Evolutionary conservation across 1,284 basidiomycete genomes (phyloP).

Genomic region (Ustilago sp.): DNA sequence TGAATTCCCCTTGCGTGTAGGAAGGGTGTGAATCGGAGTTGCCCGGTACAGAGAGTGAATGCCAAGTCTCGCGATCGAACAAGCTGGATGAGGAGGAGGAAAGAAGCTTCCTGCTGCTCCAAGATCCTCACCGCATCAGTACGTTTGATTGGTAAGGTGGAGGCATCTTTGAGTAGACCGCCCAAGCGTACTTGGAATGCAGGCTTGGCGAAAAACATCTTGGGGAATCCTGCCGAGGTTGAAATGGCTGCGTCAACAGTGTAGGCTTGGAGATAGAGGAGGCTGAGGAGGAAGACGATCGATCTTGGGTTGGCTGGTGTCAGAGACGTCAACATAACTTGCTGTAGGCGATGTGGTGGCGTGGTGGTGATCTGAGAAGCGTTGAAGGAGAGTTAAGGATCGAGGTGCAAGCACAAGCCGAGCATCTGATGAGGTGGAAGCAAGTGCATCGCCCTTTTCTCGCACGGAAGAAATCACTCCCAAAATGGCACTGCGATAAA

Average conservation of each 20-base stretch:
- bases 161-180: not conserved
- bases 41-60: conserved; percentile 22
- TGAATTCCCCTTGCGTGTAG: not conserved
- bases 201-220: conserved; percentile 51
- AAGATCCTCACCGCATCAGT: conserved; percentile 32
- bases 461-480: conserved; percentile 11
- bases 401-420: not conserved
- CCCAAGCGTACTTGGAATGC: conserved; percentile 37
- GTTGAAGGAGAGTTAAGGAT: not conserved
- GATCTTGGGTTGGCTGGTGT: conserved; percentile 24
- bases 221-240: conserved; percentile 43
- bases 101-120: conserved; percentile 34
- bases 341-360: not conserved
- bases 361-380: not conserved
- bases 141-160: conserved; percentile 33
- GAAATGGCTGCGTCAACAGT: conserved; percentile 33
- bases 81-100: not conserved
- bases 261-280: conserved; percentile 31
- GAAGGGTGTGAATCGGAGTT: not conserved
- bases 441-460: conserved; percentile 1
- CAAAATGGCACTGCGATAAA: not conserved
- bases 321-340: not conserved
- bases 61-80: not conserved
- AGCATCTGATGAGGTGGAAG: conserved; percentile 22
- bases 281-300: conserved; percentile 29